These are phyloP conservation scores for Solanum hybrid DNA, from an alignment of 305 asterid species.

Conservation along the genomic window DNA sequence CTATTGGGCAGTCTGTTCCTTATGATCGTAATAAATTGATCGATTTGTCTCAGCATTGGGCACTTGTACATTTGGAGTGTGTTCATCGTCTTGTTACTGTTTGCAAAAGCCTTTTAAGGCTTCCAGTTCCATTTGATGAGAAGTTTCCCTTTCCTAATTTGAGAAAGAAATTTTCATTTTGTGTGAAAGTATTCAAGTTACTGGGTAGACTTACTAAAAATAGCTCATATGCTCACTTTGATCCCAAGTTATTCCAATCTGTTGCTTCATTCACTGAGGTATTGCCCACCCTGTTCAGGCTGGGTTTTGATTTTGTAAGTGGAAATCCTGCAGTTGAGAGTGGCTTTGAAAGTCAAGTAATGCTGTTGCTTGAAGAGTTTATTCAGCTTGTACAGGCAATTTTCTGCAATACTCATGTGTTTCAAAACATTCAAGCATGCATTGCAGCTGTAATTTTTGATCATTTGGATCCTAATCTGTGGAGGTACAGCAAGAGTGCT, in stretches of 20 bases:
- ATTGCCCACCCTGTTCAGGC: constrained; percentile 55
- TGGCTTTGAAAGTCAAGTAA: constrained; percentile 58
- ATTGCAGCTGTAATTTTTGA: constrained; percentile 57
- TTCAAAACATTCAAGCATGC: constrained; percentile 65
- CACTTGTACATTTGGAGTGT: constrained; percentile 75
- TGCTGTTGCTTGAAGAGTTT: constrained; percentile 71
- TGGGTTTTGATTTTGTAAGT: constrained; percentile 54
- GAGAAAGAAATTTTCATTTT: constrained; percentile 58
- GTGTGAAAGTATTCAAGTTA: constrained; percentile 65
- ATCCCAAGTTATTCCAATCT: constrained; percentile 50
- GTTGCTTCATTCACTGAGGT: constrained; percentile 53
- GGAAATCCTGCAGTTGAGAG: constrained; percentile 49
- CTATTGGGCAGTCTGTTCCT: constrained; percentile 31
- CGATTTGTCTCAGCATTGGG: constrained; percentile 67
- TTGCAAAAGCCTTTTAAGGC: constrained; percentile 50
- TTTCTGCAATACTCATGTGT: constrained; percentile 45
- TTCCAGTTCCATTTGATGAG: constrained; percentile 48
- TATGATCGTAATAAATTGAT: constrained; percentile 38
- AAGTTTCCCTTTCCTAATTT: constrained; percentile 40
- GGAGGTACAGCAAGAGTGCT: constrained; percentile 50
- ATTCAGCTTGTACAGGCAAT: constrained; percentile 58
- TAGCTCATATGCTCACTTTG: constrained; percentile 43
- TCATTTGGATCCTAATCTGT: constrained; percentile 45
- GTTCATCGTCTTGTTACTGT: constrained; percentile 49
- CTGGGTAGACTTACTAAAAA: constrained; percentile 52